Conservation (phyloP, 345 rosid genomes). For the Salix exigua region DNA sequence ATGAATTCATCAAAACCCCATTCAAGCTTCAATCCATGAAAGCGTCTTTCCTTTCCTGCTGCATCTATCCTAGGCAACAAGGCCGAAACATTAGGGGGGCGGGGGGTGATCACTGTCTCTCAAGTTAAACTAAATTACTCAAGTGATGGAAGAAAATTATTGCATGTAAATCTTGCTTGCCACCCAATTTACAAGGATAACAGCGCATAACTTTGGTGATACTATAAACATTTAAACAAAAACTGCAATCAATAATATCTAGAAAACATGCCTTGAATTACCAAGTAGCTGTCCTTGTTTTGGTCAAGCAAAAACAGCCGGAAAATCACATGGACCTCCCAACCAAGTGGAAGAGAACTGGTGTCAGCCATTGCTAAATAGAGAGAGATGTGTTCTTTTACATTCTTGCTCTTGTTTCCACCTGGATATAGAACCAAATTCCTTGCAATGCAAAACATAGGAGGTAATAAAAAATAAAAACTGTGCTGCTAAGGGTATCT, state of each 20-base stretch:
- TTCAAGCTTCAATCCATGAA: conserved; percentile 32
- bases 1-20: conserved; percentile 44
- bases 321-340: conserved; percentile 47
- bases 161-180: background rate
- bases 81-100: background rate
- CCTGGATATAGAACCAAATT: conserved; percentile 54
- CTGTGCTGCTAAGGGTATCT: background rate
- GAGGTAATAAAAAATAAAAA: background rate
- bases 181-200: no score
- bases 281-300: conserved; percentile 28
- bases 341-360: conserved; percentile 36
- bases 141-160: no score
- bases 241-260: background rate
- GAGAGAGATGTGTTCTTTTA: conserved; percentile 45
- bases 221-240: no score
- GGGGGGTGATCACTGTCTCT: no score
- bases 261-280: conserved; percentile 30
- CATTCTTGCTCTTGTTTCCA: conserved; percentile 61
- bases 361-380: conserved; percentile 48
- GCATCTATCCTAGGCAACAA: conserved; percentile 26
- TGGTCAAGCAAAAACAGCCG: conserved; percentile 52
- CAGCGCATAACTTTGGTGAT: no score
- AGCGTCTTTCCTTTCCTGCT: conserved; percentile 30
- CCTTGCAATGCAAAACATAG: conserved; percentile 28
- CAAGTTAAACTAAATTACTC: no score